Evolutionary conservation across 306 rosid genomes (phyloP).

Genomic region (Cajanus cajan): DNA sequence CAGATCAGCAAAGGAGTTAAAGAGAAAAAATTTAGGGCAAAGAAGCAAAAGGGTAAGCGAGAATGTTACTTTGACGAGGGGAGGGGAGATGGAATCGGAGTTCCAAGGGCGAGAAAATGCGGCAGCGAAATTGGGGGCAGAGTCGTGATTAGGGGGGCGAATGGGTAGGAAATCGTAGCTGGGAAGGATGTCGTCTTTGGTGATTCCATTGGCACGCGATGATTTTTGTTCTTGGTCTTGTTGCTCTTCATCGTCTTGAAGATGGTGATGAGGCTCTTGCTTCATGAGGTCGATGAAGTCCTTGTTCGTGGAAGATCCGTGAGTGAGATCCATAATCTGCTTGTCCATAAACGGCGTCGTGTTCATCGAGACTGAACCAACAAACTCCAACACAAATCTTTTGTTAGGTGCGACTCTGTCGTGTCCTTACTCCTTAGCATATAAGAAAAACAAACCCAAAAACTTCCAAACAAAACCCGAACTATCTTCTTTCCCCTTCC

Average conservation of each 20-base stretch:
- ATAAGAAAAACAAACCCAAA: neutral
- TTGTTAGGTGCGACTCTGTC: neutral
- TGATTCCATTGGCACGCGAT: slow-evolving; percentile 40
- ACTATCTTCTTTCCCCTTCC: neutral
- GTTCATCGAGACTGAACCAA: slow-evolving; percentile 45
- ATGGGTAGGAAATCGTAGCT: slow-evolving; percentile 90
- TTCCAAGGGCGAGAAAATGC: slow-evolving; percentile 51
- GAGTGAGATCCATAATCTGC: slow-evolving; percentile 84
- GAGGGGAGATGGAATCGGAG: slow-evolving; percentile 55
- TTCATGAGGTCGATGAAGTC: slow-evolving; percentile 67
- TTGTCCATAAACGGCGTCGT: slow-evolving; percentile 86
- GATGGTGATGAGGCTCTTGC: neutral
- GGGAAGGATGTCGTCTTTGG: slow-evolving; percentile 60
- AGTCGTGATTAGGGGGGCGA: slow-evolving; percentile 55
- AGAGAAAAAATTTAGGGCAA: neutral
- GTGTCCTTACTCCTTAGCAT: neutral
- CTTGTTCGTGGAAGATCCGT: slow-evolving; percentile 46
- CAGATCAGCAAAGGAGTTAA: neutral
- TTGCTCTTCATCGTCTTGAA: slow-evolving; percentile 35
- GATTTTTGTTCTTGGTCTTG: slow-evolving; percentile 11
- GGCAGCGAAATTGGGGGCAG: slow-evolving; percentile 34
- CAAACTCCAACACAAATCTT: neutral
- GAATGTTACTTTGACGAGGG: slow-evolving; percentile 48
- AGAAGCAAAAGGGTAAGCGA: neutral
- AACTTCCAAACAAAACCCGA: neutral